Evolutionary conservation across 495 filamentous ascomycete species (phyloP).

Genomic region (Podospora anserina): DNA sequence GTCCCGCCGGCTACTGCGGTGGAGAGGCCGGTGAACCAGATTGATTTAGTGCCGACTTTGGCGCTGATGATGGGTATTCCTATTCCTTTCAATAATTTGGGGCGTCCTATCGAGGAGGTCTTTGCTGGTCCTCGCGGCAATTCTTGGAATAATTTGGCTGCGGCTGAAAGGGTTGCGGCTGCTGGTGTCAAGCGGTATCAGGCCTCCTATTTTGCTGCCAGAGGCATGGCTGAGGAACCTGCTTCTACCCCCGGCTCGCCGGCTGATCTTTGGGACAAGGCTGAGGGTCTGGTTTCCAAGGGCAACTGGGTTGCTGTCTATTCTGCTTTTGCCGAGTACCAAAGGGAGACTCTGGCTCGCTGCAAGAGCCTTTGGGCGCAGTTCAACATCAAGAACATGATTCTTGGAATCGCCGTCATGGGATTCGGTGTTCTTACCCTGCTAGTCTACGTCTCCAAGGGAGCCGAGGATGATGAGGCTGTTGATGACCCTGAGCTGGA

Average conservation of each 20-base stretch:
- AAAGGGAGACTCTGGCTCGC: constrained; percentile 71
- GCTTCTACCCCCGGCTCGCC: constrained; percentile 53
- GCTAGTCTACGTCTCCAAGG: constrained; percentile 62
- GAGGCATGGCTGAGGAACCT: constrained; percentile 59
- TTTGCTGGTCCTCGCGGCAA: constrained; percentile 68
- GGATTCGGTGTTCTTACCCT: constrained; percentile 62
- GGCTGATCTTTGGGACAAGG: constrained; percentile 54
- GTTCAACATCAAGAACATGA: constrained; percentile 84
- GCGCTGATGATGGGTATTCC: constrained; percentile 84
- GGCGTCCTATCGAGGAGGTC: constrained; percentile 88
- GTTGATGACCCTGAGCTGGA: constrained; percentile 45
- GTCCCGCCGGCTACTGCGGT: constrained; percentile 71
- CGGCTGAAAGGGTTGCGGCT: constrained; percentile 70
- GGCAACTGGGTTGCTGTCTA: constrained; percentile 45
- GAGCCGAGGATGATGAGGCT: constrained; percentile 42
- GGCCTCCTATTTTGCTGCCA: constrained; percentile 52
- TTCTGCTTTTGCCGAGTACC: constrained; percentile 65
- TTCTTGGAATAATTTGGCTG: constrained; percentile 70
- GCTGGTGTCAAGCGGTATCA: constrained; percentile 91
- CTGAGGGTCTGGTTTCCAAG: constrained; percentile 35
- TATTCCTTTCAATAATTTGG: constrained; percentile 97
- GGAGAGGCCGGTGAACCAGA: constrained; percentile 82
- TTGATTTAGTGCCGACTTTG: constrained; percentile 91
- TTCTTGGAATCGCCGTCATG: constrained; percentile 69
- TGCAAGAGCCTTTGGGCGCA: constrained; percentile 86